Conservation (phyloP, 768 basidiomycete species). For the Boletus tylopilopsis region DNA sequence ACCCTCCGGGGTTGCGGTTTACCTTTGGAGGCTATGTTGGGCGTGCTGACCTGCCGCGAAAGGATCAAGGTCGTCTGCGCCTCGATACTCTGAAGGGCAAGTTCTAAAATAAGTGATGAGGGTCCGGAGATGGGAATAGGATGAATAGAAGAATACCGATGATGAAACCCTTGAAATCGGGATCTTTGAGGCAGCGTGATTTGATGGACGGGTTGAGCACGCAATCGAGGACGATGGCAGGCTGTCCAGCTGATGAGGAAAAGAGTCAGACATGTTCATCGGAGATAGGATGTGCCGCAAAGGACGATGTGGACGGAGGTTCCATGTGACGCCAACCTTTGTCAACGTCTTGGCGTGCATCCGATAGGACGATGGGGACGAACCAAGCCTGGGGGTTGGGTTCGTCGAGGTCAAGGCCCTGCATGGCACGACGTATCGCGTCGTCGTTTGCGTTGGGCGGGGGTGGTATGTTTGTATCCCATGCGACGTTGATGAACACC, state of each 20-base stretch:
- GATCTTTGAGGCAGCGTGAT: slow-evolving; percentile 53
- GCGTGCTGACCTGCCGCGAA: slow-evolving; percentile 65
- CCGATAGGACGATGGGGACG: slow-evolving; percentile 70
- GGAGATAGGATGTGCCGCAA: slow-evolving; percentile 18
- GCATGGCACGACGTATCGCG: slow-evolving; percentile 55
- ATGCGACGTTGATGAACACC: slow-evolving; percentile 73
- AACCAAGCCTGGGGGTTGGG: slow-evolving; percentile 46
- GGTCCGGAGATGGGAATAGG: not conserved
- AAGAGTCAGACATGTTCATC: slow-evolving; percentile 1
- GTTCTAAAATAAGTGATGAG: slow-evolving; percentile 42
- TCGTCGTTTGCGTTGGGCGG: slow-evolving; percentile 62
- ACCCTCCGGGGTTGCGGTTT: slow-evolving; percentile 55
- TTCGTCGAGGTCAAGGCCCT: slow-evolving; percentile 42
- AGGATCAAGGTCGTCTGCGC: slow-evolving; percentile 54
- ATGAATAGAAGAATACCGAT: slow-evolving; percentile 42
- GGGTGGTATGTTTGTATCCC: slow-evolving; percentile 63
- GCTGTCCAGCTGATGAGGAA: slow-evolving; percentile 54
- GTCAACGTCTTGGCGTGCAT: slow-evolving; percentile 57
- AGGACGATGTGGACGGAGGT: slow-evolving; percentile 9
- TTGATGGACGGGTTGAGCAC: slow-evolving; percentile 60
- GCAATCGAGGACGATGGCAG: slow-evolving; percentile 70
- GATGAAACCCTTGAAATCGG: slow-evolving; percentile 65
- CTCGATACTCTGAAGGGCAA: slow-evolving; percentile 66
- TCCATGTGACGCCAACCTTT: slow-evolving; percentile 49
- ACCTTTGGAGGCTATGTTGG: slow-evolving; percentile 80